Percentiles rank a stretch among this genome's conserved stretches.
phyloP scores from a whole-genome alignment of 306 rosid species.

The Glycine tomentella region DNA sequence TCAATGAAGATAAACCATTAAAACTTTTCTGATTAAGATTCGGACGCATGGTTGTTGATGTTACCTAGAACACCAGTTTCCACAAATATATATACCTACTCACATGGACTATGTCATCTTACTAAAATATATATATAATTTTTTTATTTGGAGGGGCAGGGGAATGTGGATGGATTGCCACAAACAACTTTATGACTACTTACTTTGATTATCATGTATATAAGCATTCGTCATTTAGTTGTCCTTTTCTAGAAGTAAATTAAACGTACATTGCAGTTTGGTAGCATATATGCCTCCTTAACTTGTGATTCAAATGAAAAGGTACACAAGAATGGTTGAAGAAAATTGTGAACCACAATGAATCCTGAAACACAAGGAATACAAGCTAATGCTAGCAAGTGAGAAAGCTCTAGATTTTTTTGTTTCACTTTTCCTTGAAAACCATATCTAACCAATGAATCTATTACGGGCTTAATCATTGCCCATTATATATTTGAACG shows the following conservation, averaged over 20 bases:
- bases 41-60: not conserved
- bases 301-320: constrained; percentile 42
- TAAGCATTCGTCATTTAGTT: constrained; percentile 6
- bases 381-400: not conserved
- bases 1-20: not conserved
- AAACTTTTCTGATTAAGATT: not conserved
- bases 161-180: too few species aligned
- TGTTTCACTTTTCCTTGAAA: constrained; percentile 14
- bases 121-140: not conserved
- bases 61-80: constrained; percentile 22
- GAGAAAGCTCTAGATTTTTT: constrained; percentile 28
- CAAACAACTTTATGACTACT: not conserved
- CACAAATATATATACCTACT: constrained; percentile 19
- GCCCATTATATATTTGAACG: not conserved
- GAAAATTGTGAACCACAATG: constrained; percentile 38
- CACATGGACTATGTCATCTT: constrained; percentile 37
- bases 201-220: not conserved
- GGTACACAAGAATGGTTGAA: not conserved
- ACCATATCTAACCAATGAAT: constrained; percentile 25
- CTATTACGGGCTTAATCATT: not conserved
- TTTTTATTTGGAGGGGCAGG: not conserved
- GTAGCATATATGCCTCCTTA: constrained; percentile 34
- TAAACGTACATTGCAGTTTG: constrained; percentile 8
- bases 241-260: constrained; percentile 30
- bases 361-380: constrained; percentile 41